Percentiles rank a stretch among this genome's conserved stretches.
phyloP scores from a whole-genome alignment of 805 yeast genomes.

The Candida oleophila region DNA sequence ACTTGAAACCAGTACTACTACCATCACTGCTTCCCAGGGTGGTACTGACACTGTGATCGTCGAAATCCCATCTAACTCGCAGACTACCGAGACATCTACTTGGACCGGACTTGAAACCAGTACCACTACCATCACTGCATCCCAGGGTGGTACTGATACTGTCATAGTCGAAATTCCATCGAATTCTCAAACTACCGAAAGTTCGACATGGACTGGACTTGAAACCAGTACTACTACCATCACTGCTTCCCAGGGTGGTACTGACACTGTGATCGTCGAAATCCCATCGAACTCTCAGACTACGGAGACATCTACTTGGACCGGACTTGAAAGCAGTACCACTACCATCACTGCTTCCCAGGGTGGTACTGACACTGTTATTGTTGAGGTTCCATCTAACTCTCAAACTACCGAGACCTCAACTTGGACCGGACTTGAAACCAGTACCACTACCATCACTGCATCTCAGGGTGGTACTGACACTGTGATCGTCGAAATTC shows the following conservation, averaged over 20 bases:
- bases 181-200: neutral
- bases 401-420: neutral
- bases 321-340: neutral
- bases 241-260: constrained; percentile 5
- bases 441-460: constrained; percentile 7
- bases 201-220: constrained; percentile 8
- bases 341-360: constrained; percentile 6
- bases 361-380: constrained; percentile 9
- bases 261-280: constrained; percentile 9
- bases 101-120: constrained; percentile 12
- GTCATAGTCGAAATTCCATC: constrained; percentile 9
- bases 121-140: neutral
- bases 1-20: constrained; percentile 7
- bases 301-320: neutral
- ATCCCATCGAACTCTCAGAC: constrained; percentile 9
- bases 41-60: constrained; percentile 11
- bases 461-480: constrained; percentile 5
- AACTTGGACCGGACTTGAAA: neutral
- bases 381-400: constrained; percentile 6
- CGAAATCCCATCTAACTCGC: constrained; percentile 8
- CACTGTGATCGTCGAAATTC: constrained; percentile 12
- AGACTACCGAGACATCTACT: constrained; percentile 10
- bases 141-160: constrained; percentile 6
- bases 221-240: constrained; percentile 5
- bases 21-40: constrained; percentile 6